Evolutionary conservation across 768 basidiomycete species (phyloP).

Genomic region (Leccinum boreale): DNA sequence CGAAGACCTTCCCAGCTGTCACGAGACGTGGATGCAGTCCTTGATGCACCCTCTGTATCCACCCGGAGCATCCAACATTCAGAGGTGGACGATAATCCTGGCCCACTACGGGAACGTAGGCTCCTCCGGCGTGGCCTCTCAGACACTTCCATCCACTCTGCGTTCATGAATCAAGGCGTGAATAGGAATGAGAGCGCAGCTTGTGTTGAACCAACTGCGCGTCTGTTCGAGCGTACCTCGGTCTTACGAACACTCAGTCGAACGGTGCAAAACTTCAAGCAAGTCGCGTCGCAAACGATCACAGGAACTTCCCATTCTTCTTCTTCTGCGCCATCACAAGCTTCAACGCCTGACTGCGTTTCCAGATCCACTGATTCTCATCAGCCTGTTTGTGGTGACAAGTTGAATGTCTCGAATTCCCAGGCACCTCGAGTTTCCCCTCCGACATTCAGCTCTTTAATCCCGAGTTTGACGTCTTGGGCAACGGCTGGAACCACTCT

Average conservation of each 20-base stretch:
- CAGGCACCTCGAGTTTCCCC: conserved; percentile 22
- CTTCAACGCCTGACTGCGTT: conserved; percentile 10
- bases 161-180: conserved; percentile 62
- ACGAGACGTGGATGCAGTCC: conserved; percentile 73
- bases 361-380: not conserved
- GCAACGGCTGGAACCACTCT: conserved; percentile 23
- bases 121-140: conserved; percentile 79
- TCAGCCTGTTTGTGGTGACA: conserved; percentile 1
- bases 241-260: conserved; percentile 53
- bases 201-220: conserved; percentile 9
- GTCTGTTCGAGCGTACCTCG: conserved; percentile 42
- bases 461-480: conserved; percentile 37
- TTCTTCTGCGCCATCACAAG: conserved; percentile 5
- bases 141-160: conserved; percentile 90
- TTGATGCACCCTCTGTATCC: conserved; percentile 46
- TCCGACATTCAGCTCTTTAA: conserved; percentile 24
- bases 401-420: conserved; percentile 9
- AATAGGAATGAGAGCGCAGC: conserved; percentile 12
- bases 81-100: conserved; percentile 42
- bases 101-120: conserved; percentile 62
- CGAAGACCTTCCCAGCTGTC: conserved; percentile 40
- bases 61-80: conserved; percentile 28
- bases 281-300: conserved; percentile 30
- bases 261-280: conserved; percentile 50
- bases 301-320: conserved; percentile 17